Conservation (phyloP, 768 basidiomycete genomes). For the Boletellus ananas region DNA sequence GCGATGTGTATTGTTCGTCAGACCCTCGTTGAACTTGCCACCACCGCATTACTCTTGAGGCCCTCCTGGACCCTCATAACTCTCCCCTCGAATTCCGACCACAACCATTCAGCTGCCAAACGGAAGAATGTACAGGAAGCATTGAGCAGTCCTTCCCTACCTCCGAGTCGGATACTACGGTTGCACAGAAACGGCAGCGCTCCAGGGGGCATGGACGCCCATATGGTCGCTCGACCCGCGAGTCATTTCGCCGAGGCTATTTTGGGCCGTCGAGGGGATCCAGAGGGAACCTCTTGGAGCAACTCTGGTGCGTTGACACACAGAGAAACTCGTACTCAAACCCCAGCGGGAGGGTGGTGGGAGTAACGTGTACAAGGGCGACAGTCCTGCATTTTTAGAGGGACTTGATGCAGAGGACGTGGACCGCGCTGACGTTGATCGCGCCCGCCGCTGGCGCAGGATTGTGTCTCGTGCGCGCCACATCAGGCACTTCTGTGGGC, state of each 20-base stretch:
- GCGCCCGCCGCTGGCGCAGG: conserved; percentile 62
- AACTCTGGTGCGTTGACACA: conserved; percentile 24
- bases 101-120: conserved; percentile 93
- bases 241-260: background rate
- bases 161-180: conserved; percentile 15
- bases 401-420: conserved; percentile 61
- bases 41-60: conserved; percentile 50
- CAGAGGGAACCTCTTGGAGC: conserved; percentile 20
- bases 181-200: conserved; percentile 35
- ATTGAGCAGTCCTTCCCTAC: conserved; percentile 63
- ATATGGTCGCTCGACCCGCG: conserved; percentile 73
- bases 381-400: conserved; percentile 76
- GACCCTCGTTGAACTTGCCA: conserved; percentile 66
- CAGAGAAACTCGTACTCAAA: conserved; percentile 76
- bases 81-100: conserved; percentile 42
- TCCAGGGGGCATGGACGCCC: conserved; percentile 79
- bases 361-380: conserved; percentile 87
- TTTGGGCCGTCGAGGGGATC: background rate
- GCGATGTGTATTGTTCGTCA: conserved; percentile 70
- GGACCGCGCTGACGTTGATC: conserved; percentile 97
- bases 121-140: conserved; percentile 93
- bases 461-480: conserved; percentile 77
- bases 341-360: conserved; percentile 98
- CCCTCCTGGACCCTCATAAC: conserved; percentile 43
- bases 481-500: conserved; percentile 20